Evolutionary conservation across 495 filamentous ascomycete species (phyloP).

Genomic region (Penicillium subrubescens): DNA sequence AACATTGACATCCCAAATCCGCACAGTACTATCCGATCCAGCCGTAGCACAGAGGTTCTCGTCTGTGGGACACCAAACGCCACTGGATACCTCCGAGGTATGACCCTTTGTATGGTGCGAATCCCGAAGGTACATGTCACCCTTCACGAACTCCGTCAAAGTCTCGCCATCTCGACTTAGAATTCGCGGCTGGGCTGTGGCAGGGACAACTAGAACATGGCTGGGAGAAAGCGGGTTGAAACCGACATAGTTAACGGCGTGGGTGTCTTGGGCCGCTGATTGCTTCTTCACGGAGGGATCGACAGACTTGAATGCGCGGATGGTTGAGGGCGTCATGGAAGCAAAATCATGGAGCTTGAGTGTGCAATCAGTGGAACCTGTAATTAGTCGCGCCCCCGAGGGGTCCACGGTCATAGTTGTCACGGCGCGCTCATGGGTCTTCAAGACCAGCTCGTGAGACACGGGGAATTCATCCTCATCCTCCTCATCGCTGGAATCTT

Average conservation of each 20-base stretch:
- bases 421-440: constrained; percentile 87
- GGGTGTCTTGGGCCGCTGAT: constrained; percentile 75
- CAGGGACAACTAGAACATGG: constrained; percentile 81
- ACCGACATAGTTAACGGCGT: constrained; percentile 79
- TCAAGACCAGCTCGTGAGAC: constrained; percentile 88
- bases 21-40: constrained; percentile 87
- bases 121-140: constrained; percentile 96
- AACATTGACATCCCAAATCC: constrained; percentile 95
- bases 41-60: constrained; percentile 83
- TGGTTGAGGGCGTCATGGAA: constrained; percentile 90
- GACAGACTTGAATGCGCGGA: constrained; percentile 88
- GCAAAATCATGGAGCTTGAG: constrained; percentile 94
- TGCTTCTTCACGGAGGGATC: constrained; percentile 80
- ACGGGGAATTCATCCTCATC: constrained; percentile 91
- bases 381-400: constrained; percentile 80
- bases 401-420: constrained; percentile 83
- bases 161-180: constrained; percentile 85
- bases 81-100: constrained; percentile 83
- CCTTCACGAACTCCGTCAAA: constrained; percentile 86
- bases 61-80: constrained; percentile 85
- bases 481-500: constrained; percentile 63
- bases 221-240: constrained; percentile 85
- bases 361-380: constrained; percentile 86
- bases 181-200: constrained; percentile 85
- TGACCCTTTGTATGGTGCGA: constrained; percentile 97